Evolutionary conservation across 768 basidiomycete genomes (phyloP).

Genomic region (Auriscalpium vulgare): DNA sequence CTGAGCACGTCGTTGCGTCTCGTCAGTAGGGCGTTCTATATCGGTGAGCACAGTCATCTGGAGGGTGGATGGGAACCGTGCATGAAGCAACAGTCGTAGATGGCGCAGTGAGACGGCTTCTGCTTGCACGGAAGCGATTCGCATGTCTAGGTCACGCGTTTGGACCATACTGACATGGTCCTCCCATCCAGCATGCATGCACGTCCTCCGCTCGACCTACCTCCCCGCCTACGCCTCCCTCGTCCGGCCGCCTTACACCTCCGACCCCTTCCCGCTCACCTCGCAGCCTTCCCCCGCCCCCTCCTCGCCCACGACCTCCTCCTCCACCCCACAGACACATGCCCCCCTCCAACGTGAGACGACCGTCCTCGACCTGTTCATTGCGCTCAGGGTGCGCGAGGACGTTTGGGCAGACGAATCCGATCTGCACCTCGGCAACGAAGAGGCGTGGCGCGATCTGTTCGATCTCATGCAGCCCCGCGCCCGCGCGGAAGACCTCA

Average conservation of each 20-base stretch:
- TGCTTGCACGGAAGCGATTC: too few relatives aligned
- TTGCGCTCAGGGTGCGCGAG: slow-evolving; percentile 71
- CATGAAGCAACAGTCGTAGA: too few relatives aligned
- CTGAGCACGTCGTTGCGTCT: slow-evolving; percentile 51
- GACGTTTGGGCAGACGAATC: slow-evolving; percentile 72
- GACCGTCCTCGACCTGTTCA: slow-evolving; percentile 65
- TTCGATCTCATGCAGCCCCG: slow-evolving; percentile 74
- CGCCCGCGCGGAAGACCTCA: slow-evolving; percentile 68
- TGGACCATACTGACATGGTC: background rate
- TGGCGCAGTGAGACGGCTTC: too few relatives aligned
- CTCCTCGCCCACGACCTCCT: slow-evolving; percentile 24
- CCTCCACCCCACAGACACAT: slow-evolving; percentile 22
- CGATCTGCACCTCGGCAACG: slow-evolving; percentile 65
- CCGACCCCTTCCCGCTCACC: slow-evolving; percentile 67
- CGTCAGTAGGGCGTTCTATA: slow-evolving; percentile 59
- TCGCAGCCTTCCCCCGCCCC: slow-evolving; percentile 18
- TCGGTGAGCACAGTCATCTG: slow-evolving; percentile 34
- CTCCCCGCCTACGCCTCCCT: slow-evolving; percentile 55
- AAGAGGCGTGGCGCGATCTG: slow-evolving; percentile 71
- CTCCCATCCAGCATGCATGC: slow-evolving; percentile 55
- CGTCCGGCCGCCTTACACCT: slow-evolving; percentile 61
- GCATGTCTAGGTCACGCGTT: background rate
- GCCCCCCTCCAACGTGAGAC: slow-evolving; percentile 65
- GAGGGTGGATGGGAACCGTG: too few relatives aligned
- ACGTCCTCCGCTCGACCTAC: slow-evolving; percentile 71